Base-by-base conservation (phyloP, 768 basidiomycete species). In the Phylloporus sp. region DNA sequence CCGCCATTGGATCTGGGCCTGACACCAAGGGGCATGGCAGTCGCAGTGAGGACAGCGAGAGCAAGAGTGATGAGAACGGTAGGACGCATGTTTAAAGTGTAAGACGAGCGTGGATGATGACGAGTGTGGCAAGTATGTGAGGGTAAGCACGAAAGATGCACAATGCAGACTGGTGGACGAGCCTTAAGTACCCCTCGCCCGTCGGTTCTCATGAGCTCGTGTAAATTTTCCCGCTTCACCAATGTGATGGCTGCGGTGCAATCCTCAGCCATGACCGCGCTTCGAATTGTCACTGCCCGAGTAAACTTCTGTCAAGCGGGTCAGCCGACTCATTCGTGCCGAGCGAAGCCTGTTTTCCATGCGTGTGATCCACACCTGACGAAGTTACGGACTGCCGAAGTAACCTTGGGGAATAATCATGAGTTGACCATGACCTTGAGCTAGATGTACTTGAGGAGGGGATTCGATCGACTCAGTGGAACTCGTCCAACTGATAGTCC, bases 51-150 rank as follows among this genome's bases (percentile, higher is more conserved):
- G 20, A n/a, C 26, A 12, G 48, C 42, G 23, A 59, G 12, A 5
- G 46, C 39, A 5, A 59, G 53, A 42, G 59, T 47, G 11, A 52
- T 35, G 12, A 59, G 28, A 43, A 42, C 29, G 7, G 39, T 42
- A 23, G 56, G 16, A 47, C 54, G 59, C 58, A 59, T 59, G 34
- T 4, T 41, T 47, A 18, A 13, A 22, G 39, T n/a, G 10, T n/a
- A 10, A 43, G 38, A 22, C 6, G 50, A 56, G 29, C 28, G 26
- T 31, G 38, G 11, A 15, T 28, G 26, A n/a, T 43, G 28, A 43
- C 27, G 42, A 43, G n/a, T 28, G 29, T 58, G 32, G 44, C 54
- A 38, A n/a, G 57, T 47, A n/a, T 39, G 59, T 38, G 22, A 35
- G 42, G 36, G 13, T 12, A 26, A 31, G 31, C 44, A 27, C 23